Evolutionary conservation across 768 basidiomycete genomes (phyloP).

Genomic region (Podaxis mareebaensis): DNA sequence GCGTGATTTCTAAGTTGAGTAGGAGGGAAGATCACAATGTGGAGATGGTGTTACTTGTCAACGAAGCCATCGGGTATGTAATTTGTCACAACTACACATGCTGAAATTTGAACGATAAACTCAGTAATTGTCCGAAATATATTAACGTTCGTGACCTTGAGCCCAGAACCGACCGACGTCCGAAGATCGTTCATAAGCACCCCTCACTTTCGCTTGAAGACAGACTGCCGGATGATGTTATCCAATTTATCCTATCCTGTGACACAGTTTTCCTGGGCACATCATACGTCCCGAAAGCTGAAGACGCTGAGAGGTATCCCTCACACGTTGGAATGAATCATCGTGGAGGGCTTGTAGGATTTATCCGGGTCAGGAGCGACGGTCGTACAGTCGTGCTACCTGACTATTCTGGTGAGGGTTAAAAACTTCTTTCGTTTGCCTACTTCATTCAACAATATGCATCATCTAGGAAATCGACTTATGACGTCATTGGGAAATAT

Average conservation of each 20-base stretch:
- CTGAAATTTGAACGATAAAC: not conserved
- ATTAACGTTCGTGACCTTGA: conserved; percentile 56
- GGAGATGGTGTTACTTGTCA: conserved; percentile 44
- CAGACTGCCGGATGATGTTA: conserved; percentile 48
- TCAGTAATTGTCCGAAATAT: conserved; percentile 71
- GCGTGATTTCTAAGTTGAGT: conserved; percentile 37
- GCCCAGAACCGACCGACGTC: conserved; percentile 40
- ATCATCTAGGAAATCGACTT: conserved; percentile 51
- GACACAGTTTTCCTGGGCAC: conserved; percentile 62
- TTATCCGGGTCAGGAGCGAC: conserved; percentile 59
- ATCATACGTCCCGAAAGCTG: conserved; percentile 40
- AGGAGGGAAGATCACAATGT: conserved; percentile 28
- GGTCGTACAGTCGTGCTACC: conserved; percentile 57
- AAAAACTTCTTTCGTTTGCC: not conserved
- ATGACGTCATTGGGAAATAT: conserved; percentile 69
- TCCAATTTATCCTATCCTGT: conserved; percentile 45
- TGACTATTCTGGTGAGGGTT: conserved; percentile 53
- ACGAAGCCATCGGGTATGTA: conserved; percentile 59
- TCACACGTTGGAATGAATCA: conserved; percentile 67
- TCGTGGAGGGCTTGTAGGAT: conserved; percentile 63
- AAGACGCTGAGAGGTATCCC: conserved; percentile 43
- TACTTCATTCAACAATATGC: conserved; percentile 3
- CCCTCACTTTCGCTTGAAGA: conserved; percentile 34
- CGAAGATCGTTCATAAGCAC: conserved; percentile 36
- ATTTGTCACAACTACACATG: not conserved